Evolutionary conservation across 129 eudicot genomes (phyloP), one percentile per base, ranked within the genome.

Genomic region (Erigeron canadensis): DNA sequence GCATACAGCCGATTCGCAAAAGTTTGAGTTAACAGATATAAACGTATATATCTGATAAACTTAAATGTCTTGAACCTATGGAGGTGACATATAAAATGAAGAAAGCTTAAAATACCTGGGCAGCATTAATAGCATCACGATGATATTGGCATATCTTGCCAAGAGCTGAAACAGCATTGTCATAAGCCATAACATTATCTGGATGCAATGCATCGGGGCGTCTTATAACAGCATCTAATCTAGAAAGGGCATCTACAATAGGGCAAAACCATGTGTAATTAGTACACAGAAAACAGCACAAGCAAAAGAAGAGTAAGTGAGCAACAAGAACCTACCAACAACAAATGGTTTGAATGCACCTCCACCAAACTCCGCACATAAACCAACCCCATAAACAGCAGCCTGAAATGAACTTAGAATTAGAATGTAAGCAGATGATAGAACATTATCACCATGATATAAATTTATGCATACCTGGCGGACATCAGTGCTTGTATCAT

Each of bases 111-210:
- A 63, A 22, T 78, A 94, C 98, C 97, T 89, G 96, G 67, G 96
- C 83, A 51, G 96, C 85, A 75, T 94, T 89, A 55, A 94, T 89
- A 61, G 83, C 72, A 71, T 94, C 95, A 37, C 95, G 96, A 71
- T 94, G 96, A 73, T 87, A 94, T 60, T 82, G 95, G 72, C 96
- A 94, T 56, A 94, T 84, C 81, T 94, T 94, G 69, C 98, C 98
- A 39, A 94, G 87, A 46, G 98, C 98, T 69, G 98, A 94, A 71
- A 94, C 98, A 22, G 98, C 96, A 89, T 94, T 94, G 75, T 94
- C 98, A 81, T 94, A 94, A 68, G 98, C 96, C 98, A 94, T 89
- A 53, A 89, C 87, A 74, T 85, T 87, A 16, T 94, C 98, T 44
- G 95, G 68, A 66, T 94, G 88, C 70, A 70, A 72, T 46, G 96